Base-by-base conservation (phyloP, 805 yeast species). In the Lipomyces oligophaga region DNA sequence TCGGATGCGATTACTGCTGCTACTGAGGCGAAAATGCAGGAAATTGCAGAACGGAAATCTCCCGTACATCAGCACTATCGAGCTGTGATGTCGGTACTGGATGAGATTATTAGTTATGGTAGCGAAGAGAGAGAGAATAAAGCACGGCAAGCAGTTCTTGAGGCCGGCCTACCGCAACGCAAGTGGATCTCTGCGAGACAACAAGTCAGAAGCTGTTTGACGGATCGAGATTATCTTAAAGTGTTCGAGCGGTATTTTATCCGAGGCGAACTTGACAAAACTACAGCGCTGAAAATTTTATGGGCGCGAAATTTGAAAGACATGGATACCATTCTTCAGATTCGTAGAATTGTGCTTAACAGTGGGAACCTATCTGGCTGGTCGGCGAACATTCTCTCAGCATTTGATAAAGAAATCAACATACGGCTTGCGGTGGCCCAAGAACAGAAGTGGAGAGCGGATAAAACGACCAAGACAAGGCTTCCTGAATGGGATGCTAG, bases 301-400 rank as follows among this genome's bases (percentile, higher is more conserved):
- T 49, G 54, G 54, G 6, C 22, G 31, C 43, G 27, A 16, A 25
- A 15, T 20, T 7, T 49, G 21, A 13, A 19, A 19, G 25, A 24
- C 15, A 28, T 21, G 21, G 46, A 31, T n/a, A 41, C 32, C 11
- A 30, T 41, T 6, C 30, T 27, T 24, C 35, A 21, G 7, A n/a
- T 49, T 19, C 20, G 19, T 15, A 24, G n/a, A 5, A 19, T 49
- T 7, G 34, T 28, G 18, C 15, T 15, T 4, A 22, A 20, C 8
- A 36, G 28, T 13, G 39, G 43, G 5, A 13, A 31, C n/a, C 27
- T 49, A 13, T 20, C 44, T 11, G 54, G 52, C 4, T 49, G 54
- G 54, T 41, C 54, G 4, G 35, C 35, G 7, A 13, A 19, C n/a
- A 35, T 38, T 15, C 20, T 46, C 8, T 24, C 19, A 3, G 34